These are phyloP conservation scores for Aspergillus phoenicis DNA, from an alignment of 2,329 filamentous ascomycete species.

Conservation along the genomic window DNA sequence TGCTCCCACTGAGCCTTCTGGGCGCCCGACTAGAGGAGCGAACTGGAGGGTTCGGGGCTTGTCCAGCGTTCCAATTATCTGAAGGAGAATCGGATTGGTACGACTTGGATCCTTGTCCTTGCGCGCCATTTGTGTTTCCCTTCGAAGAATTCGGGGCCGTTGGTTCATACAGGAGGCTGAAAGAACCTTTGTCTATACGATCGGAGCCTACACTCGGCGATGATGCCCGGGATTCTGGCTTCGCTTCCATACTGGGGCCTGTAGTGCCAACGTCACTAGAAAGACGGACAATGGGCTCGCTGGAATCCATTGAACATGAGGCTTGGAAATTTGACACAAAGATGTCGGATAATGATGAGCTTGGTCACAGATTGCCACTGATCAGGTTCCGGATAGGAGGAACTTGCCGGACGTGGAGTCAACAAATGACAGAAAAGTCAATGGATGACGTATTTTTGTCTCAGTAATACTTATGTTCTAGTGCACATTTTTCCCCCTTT, in stretches of 20 bases:
- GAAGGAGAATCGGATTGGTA: conserved; percentile 25
- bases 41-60: conserved; percentile 35
- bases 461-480: too few species aligned
- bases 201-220: conserved; percentile 11
- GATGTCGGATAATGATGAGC: not conserved
- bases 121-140: conserved; percentile 9
- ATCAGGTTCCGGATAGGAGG: not conserved
- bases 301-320: not conserved
- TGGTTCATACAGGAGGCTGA: conserved; percentile 21
- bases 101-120: conserved; percentile 20
- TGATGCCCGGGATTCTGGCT: conserved; percentile 4
- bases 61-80: conserved; percentile 40
- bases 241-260: conserved; percentile 4
- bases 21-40: conserved; percentile 69
- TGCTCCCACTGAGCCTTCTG: conserved; percentile 78
- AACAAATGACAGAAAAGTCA: not conserved
- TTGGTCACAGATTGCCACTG: not conserved
- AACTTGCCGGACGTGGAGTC: not conserved
- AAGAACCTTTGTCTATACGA: conserved; percentile 19
- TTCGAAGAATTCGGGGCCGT: conserved; percentile 21
- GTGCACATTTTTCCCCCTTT: not conserved
- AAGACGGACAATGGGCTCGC: not conserved
- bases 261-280: not conserved
- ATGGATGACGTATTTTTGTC: not conserved
- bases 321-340: not conserved